Conservation (phyloP, 2,329 filamentous ascomycete genomes). For the Colletotrichum cuscutae region DNA sequence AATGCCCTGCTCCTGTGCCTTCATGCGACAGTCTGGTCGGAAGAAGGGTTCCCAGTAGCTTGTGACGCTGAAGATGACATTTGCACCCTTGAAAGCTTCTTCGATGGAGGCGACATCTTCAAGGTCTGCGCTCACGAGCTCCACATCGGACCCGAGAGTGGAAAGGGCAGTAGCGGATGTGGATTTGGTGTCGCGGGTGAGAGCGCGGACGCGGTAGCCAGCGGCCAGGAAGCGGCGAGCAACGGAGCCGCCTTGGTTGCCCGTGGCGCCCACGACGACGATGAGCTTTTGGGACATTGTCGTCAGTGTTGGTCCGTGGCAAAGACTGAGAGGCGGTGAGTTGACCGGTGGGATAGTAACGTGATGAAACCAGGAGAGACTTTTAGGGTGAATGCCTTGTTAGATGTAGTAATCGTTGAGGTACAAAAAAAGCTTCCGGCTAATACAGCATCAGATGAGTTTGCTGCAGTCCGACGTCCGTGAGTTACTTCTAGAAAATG, state of each 20-base stretch:
- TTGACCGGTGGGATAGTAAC: neutral
- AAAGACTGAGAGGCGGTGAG: neutral
- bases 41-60: conserved; percentile 66
- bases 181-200: conserved; percentile 58
- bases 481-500: neutral
- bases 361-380: neutral
- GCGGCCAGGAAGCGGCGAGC: conserved; percentile 56
- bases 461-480: neutral
- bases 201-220: conserved; percentile 55
- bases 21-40: conserved; percentile 52
- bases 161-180: conserved; percentile 52
- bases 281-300: conserved; percentile 45
- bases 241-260: conserved; percentile 64
- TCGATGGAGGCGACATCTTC: conserved; percentile 52
- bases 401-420: neutral
- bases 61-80: conserved; percentile 64
- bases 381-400: neutral
- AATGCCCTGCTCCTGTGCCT: conserved; percentile 50
- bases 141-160: conserved; percentile 45
- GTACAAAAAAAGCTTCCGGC: neutral
- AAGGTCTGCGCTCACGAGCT: conserved; percentile 52
- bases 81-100: conserved; percentile 54
- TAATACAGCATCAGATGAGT: neutral
- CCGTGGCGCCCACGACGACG: conserved; percentile 59
- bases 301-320: neutral